Percentiles rank a stretch among this genome's conserved stretches.
Conservation (phyloP, 1,284 basidiomycete genomes). For the Filobasidium uniguttulatum region DNA sequence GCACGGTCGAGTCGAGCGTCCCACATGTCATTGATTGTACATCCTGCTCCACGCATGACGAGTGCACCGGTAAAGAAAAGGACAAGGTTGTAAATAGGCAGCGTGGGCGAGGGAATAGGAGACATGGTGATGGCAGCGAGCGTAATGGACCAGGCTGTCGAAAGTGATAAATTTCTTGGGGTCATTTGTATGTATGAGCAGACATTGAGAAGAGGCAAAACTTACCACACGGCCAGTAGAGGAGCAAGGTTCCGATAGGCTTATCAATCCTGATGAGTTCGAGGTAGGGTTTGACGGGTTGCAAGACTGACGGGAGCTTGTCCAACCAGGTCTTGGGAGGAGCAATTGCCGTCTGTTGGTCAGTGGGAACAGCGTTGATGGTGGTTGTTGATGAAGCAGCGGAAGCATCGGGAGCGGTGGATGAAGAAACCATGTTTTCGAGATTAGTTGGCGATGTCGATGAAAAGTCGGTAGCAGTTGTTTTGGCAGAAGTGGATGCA, state of each 20-base stretch:
- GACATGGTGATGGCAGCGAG: constrained; percentile 59
- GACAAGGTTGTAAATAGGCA: constrained; percentile 57
- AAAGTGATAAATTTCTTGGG: neutral
- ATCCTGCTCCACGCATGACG: constrained; percentile 95
- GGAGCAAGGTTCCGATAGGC: constrained; percentile 79
- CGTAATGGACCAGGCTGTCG: constrained; percentile 81
- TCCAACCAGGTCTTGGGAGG: neutral
- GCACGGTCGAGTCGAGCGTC: constrained; percentile 78
- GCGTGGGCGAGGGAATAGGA: constrained; percentile 41
- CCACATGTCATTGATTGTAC: constrained; percentile 99
- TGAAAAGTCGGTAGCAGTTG: neutral
- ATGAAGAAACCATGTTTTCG: neutral
- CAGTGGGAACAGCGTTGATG: neutral
- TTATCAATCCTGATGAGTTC: constrained; percentile 82
- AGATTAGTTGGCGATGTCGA: neutral
- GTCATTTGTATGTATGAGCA: neutral
- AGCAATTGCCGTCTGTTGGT: neutral
- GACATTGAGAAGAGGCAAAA: too few species aligned
- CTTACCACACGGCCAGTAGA: constrained; percentile 87
- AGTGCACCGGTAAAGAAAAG: constrained; percentile 83
- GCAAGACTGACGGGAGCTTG: constrained; percentile 1
- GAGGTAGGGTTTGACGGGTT: constrained; percentile 51
- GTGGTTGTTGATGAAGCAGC: neutral
- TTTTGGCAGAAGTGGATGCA: too few species aligned
- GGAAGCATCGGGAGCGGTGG: neutral